phyloP scores from a whole-genome alignment of 2,329 filamentous ascomycete genomes.

The Penicillium sp. region DNA sequence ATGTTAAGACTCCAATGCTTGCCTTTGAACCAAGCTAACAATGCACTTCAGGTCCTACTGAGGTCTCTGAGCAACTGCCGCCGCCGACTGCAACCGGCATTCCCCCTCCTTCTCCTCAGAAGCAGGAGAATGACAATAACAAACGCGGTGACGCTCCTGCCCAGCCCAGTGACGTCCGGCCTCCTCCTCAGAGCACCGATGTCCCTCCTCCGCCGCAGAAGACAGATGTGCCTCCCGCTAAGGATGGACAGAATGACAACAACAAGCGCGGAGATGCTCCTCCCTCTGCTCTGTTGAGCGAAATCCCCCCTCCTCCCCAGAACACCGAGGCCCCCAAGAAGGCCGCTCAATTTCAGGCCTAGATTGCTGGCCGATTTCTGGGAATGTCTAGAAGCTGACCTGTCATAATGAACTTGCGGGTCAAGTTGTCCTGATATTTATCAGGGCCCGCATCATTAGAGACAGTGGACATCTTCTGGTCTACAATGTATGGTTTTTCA shows the following conservation, averaged over 20 bases:
- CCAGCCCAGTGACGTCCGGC: background rate
- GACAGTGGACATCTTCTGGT: background rate
- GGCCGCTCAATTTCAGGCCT: background rate
- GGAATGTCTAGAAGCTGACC: slow-evolving; percentile 1
- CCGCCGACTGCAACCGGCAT: slow-evolving; percentile 1
- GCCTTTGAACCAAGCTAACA: background rate
- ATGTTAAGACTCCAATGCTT: background rate
- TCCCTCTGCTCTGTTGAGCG: background rate
- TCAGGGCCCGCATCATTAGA: background rate
- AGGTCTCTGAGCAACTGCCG: background rate
- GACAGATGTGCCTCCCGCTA: too few species aligned
- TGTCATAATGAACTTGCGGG: background rate
- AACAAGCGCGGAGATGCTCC: background rate
- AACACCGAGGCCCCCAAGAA: background rate
- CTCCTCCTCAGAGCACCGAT: background rate
- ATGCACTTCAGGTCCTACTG: background rate
- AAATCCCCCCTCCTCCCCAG: background rate
- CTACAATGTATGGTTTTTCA: background rate
- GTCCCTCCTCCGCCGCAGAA: too few species aligned
- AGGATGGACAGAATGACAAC: background rate
- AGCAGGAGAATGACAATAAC: background rate
- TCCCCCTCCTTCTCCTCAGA: slow-evolving; percentile 3
- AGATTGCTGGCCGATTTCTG: background rate
- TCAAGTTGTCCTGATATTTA: background rate
- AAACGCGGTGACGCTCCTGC: slow-evolving; percentile 2